Conservation (phyloP, 2,329 filamentous ascomycete genomes). For the Chaetomiaceae sp. region DNA sequence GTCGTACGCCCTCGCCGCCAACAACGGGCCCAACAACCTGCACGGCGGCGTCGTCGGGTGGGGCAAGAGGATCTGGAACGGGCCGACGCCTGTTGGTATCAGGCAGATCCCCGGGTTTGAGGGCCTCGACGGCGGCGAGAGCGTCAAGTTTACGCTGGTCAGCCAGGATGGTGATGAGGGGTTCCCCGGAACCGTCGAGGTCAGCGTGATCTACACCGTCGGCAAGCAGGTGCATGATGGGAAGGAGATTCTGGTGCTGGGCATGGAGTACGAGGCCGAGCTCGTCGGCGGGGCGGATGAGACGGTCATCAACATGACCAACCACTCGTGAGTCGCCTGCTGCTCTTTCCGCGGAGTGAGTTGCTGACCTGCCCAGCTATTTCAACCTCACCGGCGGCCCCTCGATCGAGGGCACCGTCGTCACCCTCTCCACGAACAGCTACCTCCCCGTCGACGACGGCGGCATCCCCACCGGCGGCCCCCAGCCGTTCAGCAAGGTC, state of each 20-base stretch:
- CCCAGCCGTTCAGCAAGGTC: conserved; percentile 61
- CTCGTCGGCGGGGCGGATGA: conserved; percentile 72
- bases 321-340: conserved; percentile 67
- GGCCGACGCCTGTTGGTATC: conserved; percentile 59
- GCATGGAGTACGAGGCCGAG: conserved; percentile 86
- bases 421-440: conserved; percentile 60
- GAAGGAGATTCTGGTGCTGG: conserved; percentile 65
- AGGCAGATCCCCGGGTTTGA: conserved; percentile 47
- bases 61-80: conserved; percentile 74
- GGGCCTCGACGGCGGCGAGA: conserved; percentile 57
- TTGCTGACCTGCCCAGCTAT: conserved; percentile 41
- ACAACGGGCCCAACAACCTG: conserved; percentile 72
- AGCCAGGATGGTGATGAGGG: conserved; percentile 84
- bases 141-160: conserved; percentile 58
- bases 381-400: conserved; percentile 58
- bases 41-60: conserved; percentile 73
- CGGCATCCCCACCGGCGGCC: conserved; percentile 68
- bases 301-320: conserved; percentile 89
- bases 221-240: conserved; percentile 57
- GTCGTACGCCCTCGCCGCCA: conserved; percentile 65
- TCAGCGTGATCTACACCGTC: conserved; percentile 72
- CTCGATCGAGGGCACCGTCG: conserved; percentile 53
- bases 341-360: background rate
- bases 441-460: conserved; percentile 71
- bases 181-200: conserved; percentile 80